Base-by-base conservation (phyloP, 2,329 filamentous ascomycete species). In the Corynespora cassiicola region DNA sequence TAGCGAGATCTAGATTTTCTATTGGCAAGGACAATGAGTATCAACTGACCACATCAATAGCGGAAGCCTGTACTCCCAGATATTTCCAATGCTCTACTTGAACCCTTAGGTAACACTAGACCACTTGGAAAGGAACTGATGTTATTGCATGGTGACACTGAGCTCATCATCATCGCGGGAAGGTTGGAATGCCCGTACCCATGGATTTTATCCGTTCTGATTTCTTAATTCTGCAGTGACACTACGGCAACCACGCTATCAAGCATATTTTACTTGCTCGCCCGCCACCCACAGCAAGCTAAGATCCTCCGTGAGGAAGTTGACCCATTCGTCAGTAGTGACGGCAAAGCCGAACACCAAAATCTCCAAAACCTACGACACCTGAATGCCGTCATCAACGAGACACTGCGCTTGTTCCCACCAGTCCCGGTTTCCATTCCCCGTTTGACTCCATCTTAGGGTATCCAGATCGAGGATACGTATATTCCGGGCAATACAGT, bases 361-460 rank as follows among this genome's bases (percentile, higher is more conserved):
- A 22, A 7, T 63, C 4, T 52, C 60, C 34, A 44, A 61, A 25
- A 18, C 45, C 18, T 28, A 45, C 28, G 52, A 39, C 16, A 63
- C 67, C n/a, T n/a, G n/a, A 40, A 63, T 55, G 2, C 48, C 21
- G 10, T 39, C 22, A 32, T 42, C 15, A 26, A 26, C 27, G 34
- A 42, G 25, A 39, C 35, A 3, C 31, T 67, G 36, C 50, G 71
- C 1, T 39, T 73, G 7, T 61, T 71, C 16, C 66, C 70, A 1
- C 57, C 67, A 2, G 47, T 69, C 1, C 51, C 63, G 2, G 57
- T 54, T 10, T 65, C 63, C 2, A 50, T 52, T 5, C 54, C 53
- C 3, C 63, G 71, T 2, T 32, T 53, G 1, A 70, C 70, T 0
- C 70, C 70, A 7, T 39, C 50, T 1, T 36, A 58, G 16, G 65